Conservation (phyloP, 805 yeast species). For the Metahyphopichia silvanorum region DNA sequence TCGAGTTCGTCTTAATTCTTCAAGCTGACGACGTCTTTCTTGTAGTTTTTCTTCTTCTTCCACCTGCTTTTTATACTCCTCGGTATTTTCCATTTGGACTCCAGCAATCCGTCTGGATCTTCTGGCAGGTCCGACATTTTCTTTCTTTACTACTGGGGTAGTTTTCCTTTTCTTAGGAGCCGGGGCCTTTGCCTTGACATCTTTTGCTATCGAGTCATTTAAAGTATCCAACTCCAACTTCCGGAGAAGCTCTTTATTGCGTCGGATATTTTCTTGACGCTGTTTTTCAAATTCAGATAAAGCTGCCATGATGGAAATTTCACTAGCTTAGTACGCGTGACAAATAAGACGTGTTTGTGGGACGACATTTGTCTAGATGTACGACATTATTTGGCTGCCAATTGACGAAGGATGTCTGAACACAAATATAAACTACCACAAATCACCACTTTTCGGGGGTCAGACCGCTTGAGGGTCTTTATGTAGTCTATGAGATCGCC, state of each 20-base stretch:
- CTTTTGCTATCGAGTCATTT: conserved; percentile 50
- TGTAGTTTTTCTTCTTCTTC: conserved; percentile 34
- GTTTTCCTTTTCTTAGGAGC: conserved; percentile 13
- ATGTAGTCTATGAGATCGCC: no score
- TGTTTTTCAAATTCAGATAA: conserved; percentile 68
- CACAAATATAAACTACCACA: conserved; percentile 44
- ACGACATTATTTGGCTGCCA: neutral
- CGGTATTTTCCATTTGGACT: conserved; percentile 52
- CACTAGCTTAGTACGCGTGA: no score
- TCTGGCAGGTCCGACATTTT: conserved; percentile 52
- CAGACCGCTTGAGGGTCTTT: no score
- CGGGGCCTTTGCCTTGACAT: conserved; percentile 24
- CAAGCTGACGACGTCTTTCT: conserved; percentile 36
- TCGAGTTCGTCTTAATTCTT: conserved; percentile 52
- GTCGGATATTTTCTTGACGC: conserved; percentile 72
- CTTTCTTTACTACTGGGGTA: conserved; percentile 18
- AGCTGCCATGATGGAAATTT: conserved; percentile 13
- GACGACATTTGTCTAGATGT: no score
- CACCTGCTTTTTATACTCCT: conserved; percentile 32
- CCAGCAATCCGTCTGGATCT: conserved; percentile 82
- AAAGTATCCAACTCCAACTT: conserved; percentile 65
- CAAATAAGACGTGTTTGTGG: no score
- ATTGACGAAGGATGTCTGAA: conserved; percentile 32
- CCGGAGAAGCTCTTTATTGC: conserved; percentile 74
- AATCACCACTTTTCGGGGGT: conserved; percentile 28